Evolutionary conservation across 129 eudicot genomes (phyloP), one percentile per base, ranked within the genome.

Genomic region (Flaveria trinervia): DNA sequence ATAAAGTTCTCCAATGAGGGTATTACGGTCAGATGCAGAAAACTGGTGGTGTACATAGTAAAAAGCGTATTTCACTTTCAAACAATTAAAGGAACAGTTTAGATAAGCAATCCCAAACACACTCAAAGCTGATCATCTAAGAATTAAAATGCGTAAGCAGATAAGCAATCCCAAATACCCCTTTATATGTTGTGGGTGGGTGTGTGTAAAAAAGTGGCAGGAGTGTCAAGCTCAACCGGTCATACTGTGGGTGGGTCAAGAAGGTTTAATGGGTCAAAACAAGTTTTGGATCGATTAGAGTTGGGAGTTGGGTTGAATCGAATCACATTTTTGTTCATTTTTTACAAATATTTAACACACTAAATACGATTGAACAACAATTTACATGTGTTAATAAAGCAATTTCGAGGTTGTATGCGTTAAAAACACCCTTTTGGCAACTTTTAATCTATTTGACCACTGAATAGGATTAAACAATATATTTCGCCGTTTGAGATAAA

Each of bases 31-130:
- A 55, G 17, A 18, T 55, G 61, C 26, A 55, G 22, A 55, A 55
- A 56, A 56, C 62, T 56, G 62, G 28, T 14, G 33, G 39, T 23
- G 39, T 60, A 60, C 66, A 60, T 60, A 60, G 39, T 60, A 60
- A 57, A 60, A 23, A 23, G 28, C 26, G 17, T 25, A 23, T 25
- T 60, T 60, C 39, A 11, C 39, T 60, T 2, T 7, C 39, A 23
- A 60, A 60, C 13, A 11, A 60, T 23, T 25, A 60, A 16, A 60
- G 17, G 26, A 60, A 23, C 66, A 4, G 7, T 60, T 60, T 23
- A 60, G 33, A 8, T 60, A 25, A 23, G 39, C 66, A 57, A 20
- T 22, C 65, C 14, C 15, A 52, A 52, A n/a, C 59, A 57, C 65
- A 20, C 65, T 8, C 14, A 57, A 57, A 57, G 41, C 30, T 18